Evolutionary conservation across 2,329 filamentous ascomycete species (phyloP), one percentile per base, ranked within the genome.

Genomic region (Dactylella cylindrospora): DNA sequence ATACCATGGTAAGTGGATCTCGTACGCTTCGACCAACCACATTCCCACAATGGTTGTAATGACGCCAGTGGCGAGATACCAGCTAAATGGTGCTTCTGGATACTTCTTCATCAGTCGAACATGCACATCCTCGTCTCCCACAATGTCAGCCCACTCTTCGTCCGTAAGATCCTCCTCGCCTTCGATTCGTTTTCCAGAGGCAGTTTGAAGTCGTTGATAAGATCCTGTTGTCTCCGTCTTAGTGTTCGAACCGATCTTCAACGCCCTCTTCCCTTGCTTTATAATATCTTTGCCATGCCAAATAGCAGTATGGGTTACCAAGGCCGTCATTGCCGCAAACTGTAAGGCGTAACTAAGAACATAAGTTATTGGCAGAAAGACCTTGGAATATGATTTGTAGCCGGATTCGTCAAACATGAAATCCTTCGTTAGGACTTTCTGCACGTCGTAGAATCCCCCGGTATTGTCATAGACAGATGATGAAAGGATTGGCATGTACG

Each of bases 221-320:
- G 65, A 28, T 68, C 65, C 10, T 77, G 78, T 40, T 82, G 79
- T 65, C 66, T 65, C 40, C 66, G 39, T 55, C 65, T 64, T 36
- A 54, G 41, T 49, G 53, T 61, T 20, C 57, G 31, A 45, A 29
- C 61, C n/a, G 46, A 54, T 47, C 7, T 43, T 51, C 19, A 59
- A 31, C 31, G 60, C 60, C 9, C 79, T 79, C 67, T 80, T 84
- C 79, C 86, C 89, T 67, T 90, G 87, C 32, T 77, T 81, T 82
- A 81, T 84, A 15, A 94, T 91, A 70, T 93, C 88, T 66, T 80
- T 81, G 10, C 89, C 88, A 68, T 94, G 88, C 87, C 88, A 93
- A 70, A 88, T 87, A 17, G 80, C 76, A 0, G 88, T 94, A 70
- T 94, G 88, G 1, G 87, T 88, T 13, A 95, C 75, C 9, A 94